Base-by-base conservation (phyloP, 176 grass and related monocot species). In the Aegilops speltoides region DNA sequence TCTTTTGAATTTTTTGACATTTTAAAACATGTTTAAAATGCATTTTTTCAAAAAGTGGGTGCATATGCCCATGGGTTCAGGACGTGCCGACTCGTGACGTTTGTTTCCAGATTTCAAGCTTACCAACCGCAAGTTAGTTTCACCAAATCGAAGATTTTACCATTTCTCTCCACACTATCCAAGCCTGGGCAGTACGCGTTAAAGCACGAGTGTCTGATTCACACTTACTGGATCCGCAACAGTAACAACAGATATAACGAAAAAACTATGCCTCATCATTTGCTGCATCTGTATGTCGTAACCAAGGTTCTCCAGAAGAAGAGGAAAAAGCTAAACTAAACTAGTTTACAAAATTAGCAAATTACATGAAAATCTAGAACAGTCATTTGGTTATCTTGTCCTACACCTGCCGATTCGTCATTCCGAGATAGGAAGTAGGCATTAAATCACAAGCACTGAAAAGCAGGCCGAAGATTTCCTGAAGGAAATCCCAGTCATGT, bases 341-440 rank as follows among this genome's bases (percentile, higher is more conserved):
- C n/a, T 63, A 77, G 23, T 77, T 28, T 41, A 73, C n/a, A 22
- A 11, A 56, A 56, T 80, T 80, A 80, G 60, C 19, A 31, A 66
- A 56, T 32, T 73, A 64, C 23, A 41, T 14, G 32, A 14, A 33
- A 80, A 34, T 13, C 24, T 57, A 80, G 6, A 66, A 66, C 17
- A 22, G 0, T n/a, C 31, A 26, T 59, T 59, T n/a, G 8, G 28
- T 38, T 38, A 43, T 85, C 12, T 80, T 38, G 17, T 32, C 32
- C 24, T 71, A 56, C 73, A 73, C 79, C 31, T 16, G 32, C 2
- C 4, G 0, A 2, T 25, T 28, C 0, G n/a, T 15, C 40, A 31
- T 82, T 46, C 31, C 1, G 3, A 31, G 78, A 38, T 36, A 31
- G 4, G 13, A 38, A 61, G 67, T 6, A 10, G 22, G 48, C 29